Evolutionary conservation across 208 protist species (phyloP), one percentile per base, ranked within the genome.

Genomic region (Leishmania lainsoni): DNA sequence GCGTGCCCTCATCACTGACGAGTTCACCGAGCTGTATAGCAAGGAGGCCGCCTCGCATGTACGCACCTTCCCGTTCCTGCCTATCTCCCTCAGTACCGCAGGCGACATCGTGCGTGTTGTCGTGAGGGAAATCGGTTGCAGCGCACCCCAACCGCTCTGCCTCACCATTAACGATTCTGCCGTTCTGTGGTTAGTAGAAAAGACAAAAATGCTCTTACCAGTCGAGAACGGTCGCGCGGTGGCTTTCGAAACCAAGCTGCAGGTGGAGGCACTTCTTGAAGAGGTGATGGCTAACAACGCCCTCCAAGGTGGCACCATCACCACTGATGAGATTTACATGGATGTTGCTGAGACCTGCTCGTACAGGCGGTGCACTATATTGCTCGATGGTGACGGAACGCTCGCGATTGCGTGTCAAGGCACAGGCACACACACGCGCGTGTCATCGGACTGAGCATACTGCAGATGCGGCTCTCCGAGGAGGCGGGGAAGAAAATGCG

Each of bases 51-150:
- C 87, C 29, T 92, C 91, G 54, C 83, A 86, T 81, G 83, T 95
- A 66, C 86, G 83, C 78, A 95, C 89, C 9, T 90, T 90, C 56
- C 89, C 91, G 10, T 95, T 93, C 80, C 81, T 93, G 66, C 88
- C 91, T 68, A 89, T 90, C 49, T 87, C 91, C 10, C 75, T 95
- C 2, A 61, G 80, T 39, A 89, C 87, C 32, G 91, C 90, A 9
- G 81, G 72, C 14, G 86, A 92, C 42, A 91, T 95, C 74, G 89
- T 92, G 16, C 51, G 69, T 14, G 65, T 92, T 14, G 81, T 86
- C 14, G 81, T 91, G 71, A 17, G 75, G 42, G 84, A 89, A 29
- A 80, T 89, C 26, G 84, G 79, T 32, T 95, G 91, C 71, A 63
- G 61, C 39, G 49, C 51, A 22, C 49, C 14, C 3, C 75, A 63